Conservation (phyloP, 306 rosid genomes). For the Pyrus betulifolia region DNA sequence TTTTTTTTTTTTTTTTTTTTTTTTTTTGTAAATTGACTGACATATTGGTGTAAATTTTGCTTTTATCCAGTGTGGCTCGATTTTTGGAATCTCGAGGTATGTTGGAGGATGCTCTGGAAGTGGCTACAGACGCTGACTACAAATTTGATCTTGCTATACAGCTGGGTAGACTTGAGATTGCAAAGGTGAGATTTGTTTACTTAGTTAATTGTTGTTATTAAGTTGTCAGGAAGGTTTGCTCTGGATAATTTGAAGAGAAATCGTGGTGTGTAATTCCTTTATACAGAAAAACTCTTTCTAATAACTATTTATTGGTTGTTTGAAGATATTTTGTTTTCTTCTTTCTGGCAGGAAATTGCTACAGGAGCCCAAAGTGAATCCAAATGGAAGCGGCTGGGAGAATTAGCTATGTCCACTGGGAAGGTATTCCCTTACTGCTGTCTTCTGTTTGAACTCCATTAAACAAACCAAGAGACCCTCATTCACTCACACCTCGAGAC, state of each 20-base stretch:
- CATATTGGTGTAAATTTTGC: neutral
- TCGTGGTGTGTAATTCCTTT: neutral
- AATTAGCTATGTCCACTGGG: slow-evolving; percentile 82
- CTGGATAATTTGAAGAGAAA: neutral
- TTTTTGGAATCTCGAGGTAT: slow-evolving; percentile 95
- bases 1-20: no score
- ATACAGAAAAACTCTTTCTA: neutral
- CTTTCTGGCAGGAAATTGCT: slow-evolving; percentile 65
- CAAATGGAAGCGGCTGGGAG: slow-evolving; percentile 98
- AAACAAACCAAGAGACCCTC: neutral
- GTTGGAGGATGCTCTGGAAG: slow-evolving; percentile 92
- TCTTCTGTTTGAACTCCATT: neutral
- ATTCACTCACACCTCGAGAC: neutral
- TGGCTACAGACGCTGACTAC: slow-evolving; percentile 93
- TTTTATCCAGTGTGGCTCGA: slow-evolving; percentile 69
- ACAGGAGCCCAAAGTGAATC: slow-evolving; percentile 65
- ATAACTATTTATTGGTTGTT: neutral
- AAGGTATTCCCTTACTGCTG: slow-evolving; percentile 42
- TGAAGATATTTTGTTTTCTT: slow-evolving; percentile 10
- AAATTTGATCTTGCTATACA: slow-evolving; percentile 92
- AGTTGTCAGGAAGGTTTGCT: neutral
- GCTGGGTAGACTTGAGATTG: slow-evolving; percentile 88
- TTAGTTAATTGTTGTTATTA: neutral
- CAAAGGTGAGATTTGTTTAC: slow-evolving; percentile 54
- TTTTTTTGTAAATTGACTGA: neutral